phyloP scores from a whole-genome alignment of 2,329 filamentous ascomycete genomes.

The Allantophomopsis lycopodina region DNA sequence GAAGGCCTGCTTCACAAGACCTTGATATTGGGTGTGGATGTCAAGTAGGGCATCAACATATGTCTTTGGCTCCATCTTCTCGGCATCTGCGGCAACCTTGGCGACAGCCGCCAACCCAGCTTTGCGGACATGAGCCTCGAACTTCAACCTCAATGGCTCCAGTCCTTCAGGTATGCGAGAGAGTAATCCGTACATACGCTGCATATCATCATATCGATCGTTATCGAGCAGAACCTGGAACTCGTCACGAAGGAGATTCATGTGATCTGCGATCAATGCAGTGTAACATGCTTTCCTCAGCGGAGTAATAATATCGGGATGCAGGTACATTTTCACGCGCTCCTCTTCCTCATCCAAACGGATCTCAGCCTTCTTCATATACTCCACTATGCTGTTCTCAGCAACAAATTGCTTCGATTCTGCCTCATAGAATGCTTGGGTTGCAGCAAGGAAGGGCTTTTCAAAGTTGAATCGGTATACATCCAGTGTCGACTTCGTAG shows the following conservation, averaged over 20 bases:
- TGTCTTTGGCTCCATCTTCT: conserved; percentile 87
- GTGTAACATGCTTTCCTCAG: conserved; percentile 82
- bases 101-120: conserved; percentile 79
- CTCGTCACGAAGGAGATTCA: conserved; percentile 75
- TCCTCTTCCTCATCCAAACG: conserved; percentile 88
- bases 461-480: conserved; percentile 92
- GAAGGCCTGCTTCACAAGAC: conserved; percentile 83
- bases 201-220: conserved; percentile 89
- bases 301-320: conserved; percentile 73
- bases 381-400: conserved; percentile 95
- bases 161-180: conserved; percentile 82
- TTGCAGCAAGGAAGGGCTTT: conserved; percentile 77
- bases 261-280: conserved; percentile 82
- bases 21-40: conserved; percentile 86
- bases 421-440: conserved; percentile 72
- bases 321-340: conserved; percentile 81
- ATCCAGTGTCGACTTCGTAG: conserved; percentile 85
- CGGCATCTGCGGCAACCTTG: conserved; percentile 78
- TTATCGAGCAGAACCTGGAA: conserved; percentile 91
- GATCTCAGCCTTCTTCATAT: conserved; percentile 97
- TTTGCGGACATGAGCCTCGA: conserved; percentile 86
- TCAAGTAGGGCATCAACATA: conserved; percentile 93
- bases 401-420: conserved; percentile 92
- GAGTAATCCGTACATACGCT: conserved; percentile 87
- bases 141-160: conserved; percentile 73